A percentile compares a stretch with the other conserved stretches of the same genome.
Conservation (phyloP, 192 early-diverging fungal species). For the Entomortierella lignicola region DNA sequence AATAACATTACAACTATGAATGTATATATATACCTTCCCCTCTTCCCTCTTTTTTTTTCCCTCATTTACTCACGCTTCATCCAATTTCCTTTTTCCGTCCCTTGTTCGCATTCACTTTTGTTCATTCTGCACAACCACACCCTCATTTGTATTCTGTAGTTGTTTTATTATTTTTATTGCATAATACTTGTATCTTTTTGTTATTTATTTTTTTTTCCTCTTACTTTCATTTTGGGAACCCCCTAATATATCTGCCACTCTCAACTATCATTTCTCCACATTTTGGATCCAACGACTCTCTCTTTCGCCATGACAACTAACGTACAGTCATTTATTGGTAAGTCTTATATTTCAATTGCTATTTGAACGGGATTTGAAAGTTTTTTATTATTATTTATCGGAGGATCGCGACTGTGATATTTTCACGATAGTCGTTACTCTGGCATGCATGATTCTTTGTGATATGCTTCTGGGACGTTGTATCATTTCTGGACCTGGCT, state of each 20-base stretch:
- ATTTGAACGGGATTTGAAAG: not conserved
- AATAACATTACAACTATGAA: not conserved
- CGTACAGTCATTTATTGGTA: conserved; percentile 49
- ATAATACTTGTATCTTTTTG: conserved; percentile 1
- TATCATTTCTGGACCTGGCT: no score
- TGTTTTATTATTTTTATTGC: not conserved
- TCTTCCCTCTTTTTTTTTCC: not conserved
- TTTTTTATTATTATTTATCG: not conserved
- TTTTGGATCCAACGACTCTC: not conserved
- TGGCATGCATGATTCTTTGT: no score
- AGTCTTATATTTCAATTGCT: not conserved
- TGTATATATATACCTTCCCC: not conserved
- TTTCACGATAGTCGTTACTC: not conserved
- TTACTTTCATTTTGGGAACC: not conserved
- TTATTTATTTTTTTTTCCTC: not conserved
- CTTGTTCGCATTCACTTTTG: not conserved
- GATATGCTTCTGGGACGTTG: no score
- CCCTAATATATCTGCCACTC: not conserved
- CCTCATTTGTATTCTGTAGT: no score
- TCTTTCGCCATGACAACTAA: conserved; percentile 31
- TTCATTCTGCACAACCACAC: not conserved
- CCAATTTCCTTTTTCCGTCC: not conserved
- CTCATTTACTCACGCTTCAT: conserved; percentile 1
- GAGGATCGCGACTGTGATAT: not conserved
- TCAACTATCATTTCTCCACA: not conserved